Conservation (phyloP, 192 early-diverging fungal species). For the Coemansia sp. region DNA sequence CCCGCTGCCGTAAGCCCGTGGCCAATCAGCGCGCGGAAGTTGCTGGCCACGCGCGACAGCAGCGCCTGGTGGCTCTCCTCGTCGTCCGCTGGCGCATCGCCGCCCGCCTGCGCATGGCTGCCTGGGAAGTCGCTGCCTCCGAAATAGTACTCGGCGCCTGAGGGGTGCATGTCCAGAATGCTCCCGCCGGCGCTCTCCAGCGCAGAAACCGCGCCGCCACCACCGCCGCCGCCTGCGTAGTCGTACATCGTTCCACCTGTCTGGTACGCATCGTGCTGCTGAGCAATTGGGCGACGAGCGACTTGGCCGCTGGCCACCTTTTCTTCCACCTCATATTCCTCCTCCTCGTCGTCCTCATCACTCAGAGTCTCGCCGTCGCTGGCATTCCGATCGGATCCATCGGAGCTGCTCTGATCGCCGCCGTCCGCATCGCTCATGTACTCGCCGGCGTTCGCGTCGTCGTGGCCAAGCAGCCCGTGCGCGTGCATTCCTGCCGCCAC, state of each 20-base stretch:
- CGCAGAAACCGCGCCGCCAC: too few relatives aligned
- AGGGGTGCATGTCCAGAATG: slow-evolving; percentile 16
- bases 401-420: neutral
- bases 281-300: neutral
- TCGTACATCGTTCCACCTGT: neutral
- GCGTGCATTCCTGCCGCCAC: slow-evolving; percentile 50
- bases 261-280: neutral
- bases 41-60: slow-evolving; percentile 46
- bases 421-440: slow-evolving; percentile 17
- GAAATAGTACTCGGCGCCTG: neutral
- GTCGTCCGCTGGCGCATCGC: neutral
- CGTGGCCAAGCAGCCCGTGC: slow-evolving; percentile 34
- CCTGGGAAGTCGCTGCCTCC: neutral
- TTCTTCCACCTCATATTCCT: slow-evolving; percentile 14
- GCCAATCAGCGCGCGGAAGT: slow-evolving; percentile 45
- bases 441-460: slow-evolving; percentile 11
- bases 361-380: slow-evolving; percentile 1
- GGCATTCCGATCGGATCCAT: slow-evolving; percentile 9
- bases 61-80: slow-evolving; percentile 26
- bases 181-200: neutral
- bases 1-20: slow-evolving; percentile 31
- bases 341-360: slow-evolving; percentile 6
- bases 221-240: neutral
- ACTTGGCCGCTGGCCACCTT: slow-evolving; percentile 9
- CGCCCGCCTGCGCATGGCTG: slow-evolving; percentile 3